Evolutionary conservation across 192 early-diverging fungal species (phyloP).

Genomic region (Cetraspora pellucida): DNA sequence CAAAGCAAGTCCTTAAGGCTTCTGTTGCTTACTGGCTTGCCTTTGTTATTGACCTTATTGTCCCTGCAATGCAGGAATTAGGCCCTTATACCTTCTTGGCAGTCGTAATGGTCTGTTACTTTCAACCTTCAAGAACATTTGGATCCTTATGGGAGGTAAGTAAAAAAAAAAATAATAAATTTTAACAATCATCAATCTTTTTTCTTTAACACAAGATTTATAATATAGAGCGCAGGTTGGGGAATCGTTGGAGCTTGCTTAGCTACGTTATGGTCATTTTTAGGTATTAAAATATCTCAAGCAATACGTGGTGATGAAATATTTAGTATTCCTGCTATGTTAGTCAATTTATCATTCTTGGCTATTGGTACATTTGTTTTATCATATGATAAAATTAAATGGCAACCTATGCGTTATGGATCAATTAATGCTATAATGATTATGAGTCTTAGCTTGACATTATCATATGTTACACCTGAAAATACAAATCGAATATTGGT

Average conservation of each 20-base stretch:
- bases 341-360: neutral
- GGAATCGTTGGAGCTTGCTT: slow-evolving; percentile 1
- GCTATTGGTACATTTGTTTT: slow-evolving; percentile 23
- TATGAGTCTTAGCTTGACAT: slow-evolving; percentile 3
- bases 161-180: neutral
- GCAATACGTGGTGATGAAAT: neutral
- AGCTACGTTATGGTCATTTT: neutral
- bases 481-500: neutral
- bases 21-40: slow-evolving; percentile 25
- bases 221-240: slow-evolving; percentile 21
- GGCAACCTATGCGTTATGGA: slow-evolving; percentile 24
- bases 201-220: neutral
- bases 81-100: slow-evolving; percentile 5
- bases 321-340: neutral
- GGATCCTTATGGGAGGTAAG: slow-evolving; percentile 9
- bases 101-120: slow-evolving; percentile 13
- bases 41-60: slow-evolving; percentile 12
- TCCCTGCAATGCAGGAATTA: neutral
- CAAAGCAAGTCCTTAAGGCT: slow-evolving; percentile 14
- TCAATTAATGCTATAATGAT: slow-evolving; percentile 11
- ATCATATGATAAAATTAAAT: slow-evolving; percentile 32
- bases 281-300: neutral
- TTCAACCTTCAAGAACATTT: slow-evolving; percentile 27
- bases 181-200: neutral
- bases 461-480: neutral